Conservation (phyloP, 2,329 filamentous ascomycete genomes). For the Apiospora kogelbergensis region DNA sequence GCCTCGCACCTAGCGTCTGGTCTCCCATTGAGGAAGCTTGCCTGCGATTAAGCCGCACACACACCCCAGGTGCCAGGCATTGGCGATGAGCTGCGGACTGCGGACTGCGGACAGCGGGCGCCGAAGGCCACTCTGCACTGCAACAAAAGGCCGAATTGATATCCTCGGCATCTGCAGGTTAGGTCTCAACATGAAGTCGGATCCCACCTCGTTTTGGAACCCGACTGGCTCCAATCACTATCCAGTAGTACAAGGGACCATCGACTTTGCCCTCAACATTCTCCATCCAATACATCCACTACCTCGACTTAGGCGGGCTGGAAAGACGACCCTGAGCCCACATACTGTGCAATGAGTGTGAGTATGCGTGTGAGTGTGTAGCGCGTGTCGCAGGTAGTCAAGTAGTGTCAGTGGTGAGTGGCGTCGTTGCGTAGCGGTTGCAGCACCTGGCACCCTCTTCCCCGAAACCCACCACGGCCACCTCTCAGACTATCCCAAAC, state of each 20-base stretch:
- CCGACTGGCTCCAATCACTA: background rate
- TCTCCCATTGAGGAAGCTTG: background rate
- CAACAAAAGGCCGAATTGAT: background rate
- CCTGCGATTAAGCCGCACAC: slow-evolving; percentile 4
- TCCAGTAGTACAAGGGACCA: background rate
- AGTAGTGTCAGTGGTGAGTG: background rate
- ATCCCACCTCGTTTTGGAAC: background rate
- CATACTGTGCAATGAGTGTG: background rate
- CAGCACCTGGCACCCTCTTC: background rate
- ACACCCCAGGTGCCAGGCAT: background rate
- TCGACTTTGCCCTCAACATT: background rate
- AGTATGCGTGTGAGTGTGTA: background rate
- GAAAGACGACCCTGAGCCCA: background rate
- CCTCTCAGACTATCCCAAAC: background rate
- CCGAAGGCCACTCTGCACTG: background rate
- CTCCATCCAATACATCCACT: background rate
- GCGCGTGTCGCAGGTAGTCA: background rate
- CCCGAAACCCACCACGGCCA: slow-evolving; percentile 6
- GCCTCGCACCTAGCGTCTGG: background rate
- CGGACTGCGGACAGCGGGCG: background rate
- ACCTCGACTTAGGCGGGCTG: background rate
- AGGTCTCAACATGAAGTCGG: background rate
- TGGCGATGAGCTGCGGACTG: background rate
- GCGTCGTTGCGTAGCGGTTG: background rate
- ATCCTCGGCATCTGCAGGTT: slow-evolving; percentile 5